phyloP scores from a whole-genome alignment of 164 flowering plant genomes.

The Vitis labrusca region DNA sequence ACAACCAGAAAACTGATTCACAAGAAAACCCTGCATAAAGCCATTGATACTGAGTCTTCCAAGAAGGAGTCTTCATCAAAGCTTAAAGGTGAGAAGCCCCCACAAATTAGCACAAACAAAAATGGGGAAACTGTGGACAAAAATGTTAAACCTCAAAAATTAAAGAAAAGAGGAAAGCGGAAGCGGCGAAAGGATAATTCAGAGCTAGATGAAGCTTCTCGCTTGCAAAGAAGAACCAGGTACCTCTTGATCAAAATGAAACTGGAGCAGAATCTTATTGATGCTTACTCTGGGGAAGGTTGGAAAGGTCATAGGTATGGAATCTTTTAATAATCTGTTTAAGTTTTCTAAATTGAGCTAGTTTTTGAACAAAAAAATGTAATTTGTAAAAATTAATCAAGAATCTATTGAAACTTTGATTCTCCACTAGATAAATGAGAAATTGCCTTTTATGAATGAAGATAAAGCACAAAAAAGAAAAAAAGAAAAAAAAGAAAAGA shows the following conservation, averaged over 20 bases:
- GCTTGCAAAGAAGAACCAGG: conserved; percentile 81
- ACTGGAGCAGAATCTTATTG: conserved; percentile 91
- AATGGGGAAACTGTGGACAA: conserved; percentile 24
- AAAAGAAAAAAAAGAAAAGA: too few relatives aligned
- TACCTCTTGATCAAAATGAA: conserved; percentile 86
- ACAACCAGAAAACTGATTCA: conserved; percentile 14
- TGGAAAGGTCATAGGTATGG: conserved; percentile 98
- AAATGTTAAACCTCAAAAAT: conserved; percentile 26
- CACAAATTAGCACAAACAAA: conserved; percentile 14
- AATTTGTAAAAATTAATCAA: not conserved
- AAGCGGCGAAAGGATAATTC: conserved; percentile 43
- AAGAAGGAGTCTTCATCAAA: conserved; percentile 30
- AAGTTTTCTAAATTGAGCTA: not conserved
- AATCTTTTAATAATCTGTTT: not conserved
- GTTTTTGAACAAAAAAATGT: not conserved
- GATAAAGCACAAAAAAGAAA: too few relatives aligned
- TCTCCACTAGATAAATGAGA: not conserved
- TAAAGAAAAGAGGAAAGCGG: conserved; percentile 40
- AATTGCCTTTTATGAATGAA: not conserved
- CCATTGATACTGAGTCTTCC: conserved; percentile 20
- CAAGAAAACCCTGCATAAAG: conserved; percentile 21
- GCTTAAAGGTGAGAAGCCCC: conserved; percentile 19
- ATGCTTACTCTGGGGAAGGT: conserved; percentile 95
- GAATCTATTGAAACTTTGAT: not conserved
- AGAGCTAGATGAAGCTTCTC: conserved; percentile 72